phyloP scores from a whole-genome alignment of 2,329 filamentous ascomycete species.

The Cladosporium velox region DNA sequence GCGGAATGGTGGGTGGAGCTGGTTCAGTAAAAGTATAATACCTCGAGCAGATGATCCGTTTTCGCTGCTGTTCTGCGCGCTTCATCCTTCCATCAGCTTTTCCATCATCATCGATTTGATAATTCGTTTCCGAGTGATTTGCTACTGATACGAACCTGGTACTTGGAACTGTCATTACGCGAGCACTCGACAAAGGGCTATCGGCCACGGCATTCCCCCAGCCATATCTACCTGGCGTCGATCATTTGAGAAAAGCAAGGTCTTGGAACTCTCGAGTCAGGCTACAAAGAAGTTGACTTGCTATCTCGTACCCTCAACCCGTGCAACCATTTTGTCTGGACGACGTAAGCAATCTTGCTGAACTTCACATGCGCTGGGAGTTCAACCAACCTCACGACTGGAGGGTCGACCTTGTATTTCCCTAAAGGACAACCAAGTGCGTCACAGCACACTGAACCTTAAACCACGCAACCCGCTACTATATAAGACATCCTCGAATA shows the following conservation, averaged over 20 bases:
- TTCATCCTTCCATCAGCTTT: background rate
- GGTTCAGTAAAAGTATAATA: background rate
- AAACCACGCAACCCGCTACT: conserved; percentile 2
- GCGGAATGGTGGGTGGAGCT: background rate
- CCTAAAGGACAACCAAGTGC: background rate
- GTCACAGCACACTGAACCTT: background rate
- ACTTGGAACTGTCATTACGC: background rate
- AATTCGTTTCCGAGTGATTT: background rate
- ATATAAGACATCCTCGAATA: conserved; percentile 15
- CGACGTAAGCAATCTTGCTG: conserved; percentile 4
- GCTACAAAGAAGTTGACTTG: background rate
- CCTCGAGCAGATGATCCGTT: background rate
- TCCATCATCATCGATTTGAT: background rate
- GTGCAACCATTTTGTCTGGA: background rate
- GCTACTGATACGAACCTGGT: conserved; percentile 4
- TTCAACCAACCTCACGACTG: conserved; percentile 33
- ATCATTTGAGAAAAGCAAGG: background rate
- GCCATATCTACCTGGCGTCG: conserved; percentile 1
- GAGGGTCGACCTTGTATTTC: conserved; percentile 23
- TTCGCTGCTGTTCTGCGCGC: background rate
- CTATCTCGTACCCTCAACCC: conserved; percentile 2
- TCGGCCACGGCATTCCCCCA: background rate
- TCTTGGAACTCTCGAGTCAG: background rate
- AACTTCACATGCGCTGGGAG: conserved; percentile 27
- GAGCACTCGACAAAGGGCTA: background rate